Conservation (phyloP, 176 grass and related monocot species). For the Paspalum notatum region DNA sequence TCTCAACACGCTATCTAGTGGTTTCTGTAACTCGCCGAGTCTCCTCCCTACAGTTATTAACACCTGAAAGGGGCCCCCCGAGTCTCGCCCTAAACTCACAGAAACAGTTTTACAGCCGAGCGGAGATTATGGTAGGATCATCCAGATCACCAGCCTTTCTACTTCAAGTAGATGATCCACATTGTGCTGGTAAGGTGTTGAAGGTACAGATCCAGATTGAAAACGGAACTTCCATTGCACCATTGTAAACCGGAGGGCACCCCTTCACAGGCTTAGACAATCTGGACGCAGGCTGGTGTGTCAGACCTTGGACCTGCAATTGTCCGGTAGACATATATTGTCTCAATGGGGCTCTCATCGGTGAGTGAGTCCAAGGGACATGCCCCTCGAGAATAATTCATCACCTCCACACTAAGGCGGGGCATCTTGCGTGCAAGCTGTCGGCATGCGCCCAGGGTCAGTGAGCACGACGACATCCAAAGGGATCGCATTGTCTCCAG, state of each 20-base stretch:
- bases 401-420: constrained; percentile 67
- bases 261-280: constrained; percentile 30
- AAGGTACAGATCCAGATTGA: constrained; percentile 44
- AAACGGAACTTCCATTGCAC: constrained; percentile 40
- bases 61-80: constrained; percentile 39
- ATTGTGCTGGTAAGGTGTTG: constrained; percentile 38
- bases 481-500: constrained; percentile 94
- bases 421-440: constrained; percentile 71
- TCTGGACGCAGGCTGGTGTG: constrained; percentile 64
- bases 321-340: constrained; percentile 71
- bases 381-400: constrained; percentile 47
- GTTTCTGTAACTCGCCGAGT: constrained; percentile 53
- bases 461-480: constrained; percentile 78
- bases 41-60: constrained; percentile 66
- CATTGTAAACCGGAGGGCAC: not conserved
- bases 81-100: constrained; percentile 37
- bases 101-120: constrained; percentile 36
- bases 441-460: constrained; percentile 68
- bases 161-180: constrained; percentile 39
- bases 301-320: constrained; percentile 65
- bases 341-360: constrained; percentile 59
- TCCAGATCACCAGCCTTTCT: constrained; percentile 41
- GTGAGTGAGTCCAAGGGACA: constrained; percentile 49
- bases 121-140: constrained; percentile 5
- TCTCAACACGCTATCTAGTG: constrained; percentile 62